phyloP scores from a whole-genome alignment of 257 asterid species.

The Solanum peruvianum region DNA sequence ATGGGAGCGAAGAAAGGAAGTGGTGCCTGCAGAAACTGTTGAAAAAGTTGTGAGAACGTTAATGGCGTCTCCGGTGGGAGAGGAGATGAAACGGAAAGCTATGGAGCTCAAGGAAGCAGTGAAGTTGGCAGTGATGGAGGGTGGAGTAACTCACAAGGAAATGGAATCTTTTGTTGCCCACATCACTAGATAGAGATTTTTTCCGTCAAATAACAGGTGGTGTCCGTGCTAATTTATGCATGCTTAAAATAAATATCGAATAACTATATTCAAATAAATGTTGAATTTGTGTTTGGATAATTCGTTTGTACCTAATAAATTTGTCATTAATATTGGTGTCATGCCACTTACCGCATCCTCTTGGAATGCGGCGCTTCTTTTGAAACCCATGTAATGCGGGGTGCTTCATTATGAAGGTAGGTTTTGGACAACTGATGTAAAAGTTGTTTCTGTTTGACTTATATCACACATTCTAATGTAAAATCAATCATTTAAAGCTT shows the following conservation, averaged over 20 bases:
- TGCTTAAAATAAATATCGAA: too few relatives aligned
- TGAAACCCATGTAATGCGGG: neutral
- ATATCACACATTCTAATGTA: neutral
- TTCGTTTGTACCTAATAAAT: too few relatives aligned
- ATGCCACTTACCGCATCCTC: neutral
- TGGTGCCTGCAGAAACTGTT: slow-evolving; percentile 3
- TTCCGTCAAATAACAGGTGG: neutral
- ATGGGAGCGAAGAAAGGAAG: slow-evolving; percentile 15
- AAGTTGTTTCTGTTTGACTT: neutral
- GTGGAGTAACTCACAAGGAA: slow-evolving; percentile 15
- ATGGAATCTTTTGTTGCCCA: slow-evolving; percentile 29
- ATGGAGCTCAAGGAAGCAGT: slow-evolving; percentile 16
- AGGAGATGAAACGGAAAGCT: slow-evolving; percentile 28
- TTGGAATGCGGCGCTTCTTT: neutral
- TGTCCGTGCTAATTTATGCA: neutral
- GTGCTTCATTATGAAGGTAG: neutral
- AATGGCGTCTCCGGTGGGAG: slow-evolving; percentile 44
- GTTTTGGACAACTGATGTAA: neutral
- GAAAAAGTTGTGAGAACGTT: slow-evolving; percentile 25
- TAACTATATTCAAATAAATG: neutral
- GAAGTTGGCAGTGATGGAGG: slow-evolving; percentile 7
- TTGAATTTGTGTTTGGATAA: neutral
- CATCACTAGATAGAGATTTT: slow-evolving; percentile 9
- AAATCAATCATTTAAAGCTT: neutral
- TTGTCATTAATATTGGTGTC: neutral